Conservation (phyloP, 2,329 filamentous ascomycete species). For the Atkinsonella hypoxylon region DNA sequence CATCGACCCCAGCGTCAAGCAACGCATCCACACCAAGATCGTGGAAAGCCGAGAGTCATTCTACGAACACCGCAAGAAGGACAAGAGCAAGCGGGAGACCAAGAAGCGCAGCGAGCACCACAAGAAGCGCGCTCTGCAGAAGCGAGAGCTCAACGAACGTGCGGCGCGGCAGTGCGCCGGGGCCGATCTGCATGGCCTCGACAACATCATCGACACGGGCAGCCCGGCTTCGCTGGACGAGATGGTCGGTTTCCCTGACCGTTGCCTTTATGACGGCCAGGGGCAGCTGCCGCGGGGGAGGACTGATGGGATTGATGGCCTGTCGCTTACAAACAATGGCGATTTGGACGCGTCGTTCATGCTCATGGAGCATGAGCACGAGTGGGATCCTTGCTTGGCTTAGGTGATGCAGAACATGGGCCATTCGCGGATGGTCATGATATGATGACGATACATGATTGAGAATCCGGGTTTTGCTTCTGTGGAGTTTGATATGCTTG, state of each 20-base stretch:
- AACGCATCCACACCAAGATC: background rate
- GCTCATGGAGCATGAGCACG: background rate
- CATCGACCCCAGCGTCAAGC: background rate
- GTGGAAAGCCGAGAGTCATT: background rate
- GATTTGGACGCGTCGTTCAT: background rate
- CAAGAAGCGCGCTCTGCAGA: constrained; percentile 5
- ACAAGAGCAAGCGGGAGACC: background rate
- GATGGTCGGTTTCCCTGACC: background rate
- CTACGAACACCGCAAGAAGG: constrained; percentile 4
- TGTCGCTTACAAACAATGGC: background rate
- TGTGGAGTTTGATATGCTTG: background rate
- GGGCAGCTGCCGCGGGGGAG: background rate
- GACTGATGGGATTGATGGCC: background rate
- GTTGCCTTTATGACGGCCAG: background rate
- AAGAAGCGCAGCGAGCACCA: background rate
- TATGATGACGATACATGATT: too few relatives aligned
- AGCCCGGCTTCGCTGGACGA: background rate
- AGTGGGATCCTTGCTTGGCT: background rate
- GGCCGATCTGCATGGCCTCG: background rate
- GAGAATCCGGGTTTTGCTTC: too few relatives aligned
- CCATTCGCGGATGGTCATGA: background rate
- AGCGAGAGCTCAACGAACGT: constrained; percentile 5
- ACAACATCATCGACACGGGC: background rate
- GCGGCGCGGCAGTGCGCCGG: constrained; percentile 3
- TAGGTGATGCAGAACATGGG: too few relatives aligned